Evolutionary conservation across 2,329 filamentous ascomycete genomes (phyloP).

Genomic region (Ophiostoma angusticollis): DNA sequence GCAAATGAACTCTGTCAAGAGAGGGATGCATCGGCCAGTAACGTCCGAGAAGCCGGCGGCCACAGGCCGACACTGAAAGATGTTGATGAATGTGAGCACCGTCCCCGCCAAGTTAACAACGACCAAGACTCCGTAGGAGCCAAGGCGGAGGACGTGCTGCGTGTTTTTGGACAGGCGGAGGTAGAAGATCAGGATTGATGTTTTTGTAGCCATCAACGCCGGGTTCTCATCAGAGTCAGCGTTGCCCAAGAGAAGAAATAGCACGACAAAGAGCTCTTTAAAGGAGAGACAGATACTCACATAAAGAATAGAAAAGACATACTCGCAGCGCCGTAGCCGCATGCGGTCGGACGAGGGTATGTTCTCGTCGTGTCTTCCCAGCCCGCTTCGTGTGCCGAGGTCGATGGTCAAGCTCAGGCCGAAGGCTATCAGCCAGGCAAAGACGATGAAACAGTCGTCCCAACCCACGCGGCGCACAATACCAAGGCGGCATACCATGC

Average conservation of each 20-base stretch:
- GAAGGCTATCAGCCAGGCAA: conserved; percentile 64
- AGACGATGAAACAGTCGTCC: conserved; percentile 71
- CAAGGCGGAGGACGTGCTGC: conserved; percentile 61
- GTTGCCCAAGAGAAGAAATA: too few relatives aligned
- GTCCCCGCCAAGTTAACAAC: conserved; percentile 69
- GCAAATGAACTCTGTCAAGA: conserved; percentile 51
- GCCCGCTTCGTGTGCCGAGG: conserved; percentile 48
- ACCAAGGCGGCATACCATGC: conserved; percentile 57
- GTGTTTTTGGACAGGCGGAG: conserved; percentile 67
- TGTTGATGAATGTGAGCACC: conserved; percentile 72
- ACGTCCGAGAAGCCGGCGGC: conserved; percentile 49
- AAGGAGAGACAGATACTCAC: conserved; percentile 25
- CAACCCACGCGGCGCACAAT: conserved; percentile 59
- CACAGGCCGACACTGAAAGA: conserved; percentile 73
- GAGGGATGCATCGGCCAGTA: conserved; percentile 36
- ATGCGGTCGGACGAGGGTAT: conserved; percentile 37
- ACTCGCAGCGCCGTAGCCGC: conserved; percentile 45
- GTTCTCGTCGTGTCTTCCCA: conserved; percentile 54
- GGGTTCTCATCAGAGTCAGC: conserved; percentile 50
- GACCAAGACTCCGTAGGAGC: conserved; percentile 66
- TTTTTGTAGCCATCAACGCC: conserved; percentile 80
- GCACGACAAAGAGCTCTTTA: too few relatives aligned
- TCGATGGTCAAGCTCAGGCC: conserved; percentile 56
- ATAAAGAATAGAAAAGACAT: conserved; percentile 52
- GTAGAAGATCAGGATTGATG: conserved; percentile 86